Base-by-base conservation (phyloP, 1,139 yeast species). In the Candida labiduridarum region DNA sequence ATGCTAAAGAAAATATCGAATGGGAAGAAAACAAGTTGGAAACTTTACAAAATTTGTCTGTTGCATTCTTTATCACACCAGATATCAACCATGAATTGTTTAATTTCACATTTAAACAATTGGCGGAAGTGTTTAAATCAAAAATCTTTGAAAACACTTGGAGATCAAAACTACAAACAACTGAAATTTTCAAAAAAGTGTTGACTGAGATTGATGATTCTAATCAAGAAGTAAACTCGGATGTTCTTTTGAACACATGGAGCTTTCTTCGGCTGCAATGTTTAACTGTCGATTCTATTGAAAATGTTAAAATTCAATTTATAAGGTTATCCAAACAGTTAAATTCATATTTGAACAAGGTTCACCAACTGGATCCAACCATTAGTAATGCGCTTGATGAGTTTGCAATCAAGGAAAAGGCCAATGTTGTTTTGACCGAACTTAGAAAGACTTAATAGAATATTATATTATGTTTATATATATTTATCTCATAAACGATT, bases 271-370 rank as follows among this genome's bases (percentile, higher is more conserved):
- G 54, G 6, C 49, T 56, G 2, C 50, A 59, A 6, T 79, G 83
- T 59, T 69, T 79, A 14, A 59, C 60, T 6, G 71, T 70, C 36
- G 77, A 76, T 42, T 79, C 80, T 44, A 80, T 85, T 50, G 95
- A 88, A 58, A 80, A 78, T 56, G 89, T 87, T 1, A 78, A 85
- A 52, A 66, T 85, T 19, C 84, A 83, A 48, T 54, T 71, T 43
- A 66, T 74, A 11, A 63, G 77, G 48, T 62, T 65, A 41, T 66
- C 75, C 1, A 62, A 61, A 18, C 53, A 53, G 18, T 54, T 71
- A 14, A 39, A 53, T 7, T 57, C 57, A 38, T 51, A 57, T 33
- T 52, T 59, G 5, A 57, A 56, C 1, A 52, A 56, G 22, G 59
- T 56, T 0, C 45, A 51, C 3, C 31, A 41, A 19, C 25, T 15